These are phyloP conservation scores for Monilinia aucupariae DNA, from an alignment of 2,329 filamentous ascomycete species.

Conservation along the genomic window DNA sequence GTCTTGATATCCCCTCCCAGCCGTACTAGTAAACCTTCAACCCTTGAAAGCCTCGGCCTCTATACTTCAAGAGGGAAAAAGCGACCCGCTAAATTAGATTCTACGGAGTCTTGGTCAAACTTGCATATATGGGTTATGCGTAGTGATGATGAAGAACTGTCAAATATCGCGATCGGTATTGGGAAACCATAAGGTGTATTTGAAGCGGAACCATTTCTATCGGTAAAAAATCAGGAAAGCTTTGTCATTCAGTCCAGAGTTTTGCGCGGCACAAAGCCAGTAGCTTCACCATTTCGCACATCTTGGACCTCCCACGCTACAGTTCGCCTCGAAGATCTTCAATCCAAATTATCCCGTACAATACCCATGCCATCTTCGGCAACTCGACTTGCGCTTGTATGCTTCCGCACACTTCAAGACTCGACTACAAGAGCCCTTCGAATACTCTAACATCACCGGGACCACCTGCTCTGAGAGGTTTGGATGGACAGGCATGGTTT, in stretches of 20 bases:
- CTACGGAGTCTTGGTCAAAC: slow-evolving; percentile 14
- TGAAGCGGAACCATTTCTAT: slow-evolving; percentile 16
- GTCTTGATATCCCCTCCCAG: slow-evolving; percentile 5
- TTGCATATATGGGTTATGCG: slow-evolving; percentile 19
- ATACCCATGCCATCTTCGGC: slow-evolving; percentile 16
- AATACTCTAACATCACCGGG: slow-evolving; percentile 2
- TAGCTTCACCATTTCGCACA: slow-evolving; percentile 17
- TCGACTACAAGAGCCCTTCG: slow-evolving; percentile 10
- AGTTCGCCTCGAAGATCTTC: slow-evolving; percentile 12
- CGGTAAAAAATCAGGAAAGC: slow-evolving; percentile 9
- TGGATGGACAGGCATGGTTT: slow-evolving; percentile 22
- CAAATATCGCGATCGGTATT: slow-evolving; percentile 27
- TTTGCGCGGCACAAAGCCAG: slow-evolving; percentile 16
- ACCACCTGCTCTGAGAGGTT: slow-evolving; percentile 8
- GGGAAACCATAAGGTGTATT: slow-evolving; percentile 29
- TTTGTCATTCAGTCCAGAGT: slow-evolving; percentile 7
- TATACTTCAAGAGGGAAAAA: slow-evolving; percentile 11
- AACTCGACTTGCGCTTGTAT: slow-evolving; percentile 10
- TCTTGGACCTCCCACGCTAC: slow-evolving; percentile 16
- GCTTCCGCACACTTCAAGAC: slow-evolving; percentile 12
- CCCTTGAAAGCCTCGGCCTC: slow-evolving; percentile 10
- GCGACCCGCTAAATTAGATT: slow-evolving; percentile 14
- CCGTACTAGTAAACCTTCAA: slow-evolving; percentile 1
- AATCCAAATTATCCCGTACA: slow-evolving; percentile 1
- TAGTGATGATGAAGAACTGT: slow-evolving; percentile 33